Evolutionary conservation across 306 rosid genomes (phyloP).

Genomic region (Rosa chinensis): DNA sequence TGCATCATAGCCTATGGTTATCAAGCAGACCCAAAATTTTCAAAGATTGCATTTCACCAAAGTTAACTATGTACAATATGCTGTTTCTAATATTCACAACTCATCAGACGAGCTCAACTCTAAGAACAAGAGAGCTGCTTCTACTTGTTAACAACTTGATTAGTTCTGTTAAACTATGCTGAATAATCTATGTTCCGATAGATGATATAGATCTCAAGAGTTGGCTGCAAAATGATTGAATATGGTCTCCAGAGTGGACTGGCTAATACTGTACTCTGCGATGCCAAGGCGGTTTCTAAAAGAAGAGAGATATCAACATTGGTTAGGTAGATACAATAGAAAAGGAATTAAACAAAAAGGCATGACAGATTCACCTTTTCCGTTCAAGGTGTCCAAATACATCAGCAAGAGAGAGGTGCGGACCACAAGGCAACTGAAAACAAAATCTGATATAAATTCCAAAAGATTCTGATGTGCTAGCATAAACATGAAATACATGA

Average conservation of each 20-base stretch:
- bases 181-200: not conserved
- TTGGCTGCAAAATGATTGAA: conserved; percentile 90
- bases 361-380: conserved; percentile 50
- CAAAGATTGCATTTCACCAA: not conserved
- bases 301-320: conserved; percentile 25
- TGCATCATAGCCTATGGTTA: not conserved
- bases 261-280: conserved; percentile 94
- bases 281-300: conserved; percentile 60
- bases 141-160: not conserved
- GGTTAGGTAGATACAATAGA: not conserved
- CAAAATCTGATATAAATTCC: conserved; percentile 9
- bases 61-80: conserved; percentile 3
- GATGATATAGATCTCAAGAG: conserved; percentile 36
- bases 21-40: not conserved
- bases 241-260: conserved; percentile 86
- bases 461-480: not conserved
- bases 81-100: conserved; percentile 19
- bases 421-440: conserved; percentile 67
- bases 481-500: not conserved
- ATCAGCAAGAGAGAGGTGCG: conserved; percentile 80
- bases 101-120: not conserved
- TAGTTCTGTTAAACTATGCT: not conserved
- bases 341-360: conserved; percentile 4
- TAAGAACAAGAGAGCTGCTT: not conserved
- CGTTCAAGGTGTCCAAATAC: conserved; percentile 84